phyloP scores from a whole-genome alignment of 2,329 filamentous ascomycete species.

The Nectriaceae sp. region DNA sequence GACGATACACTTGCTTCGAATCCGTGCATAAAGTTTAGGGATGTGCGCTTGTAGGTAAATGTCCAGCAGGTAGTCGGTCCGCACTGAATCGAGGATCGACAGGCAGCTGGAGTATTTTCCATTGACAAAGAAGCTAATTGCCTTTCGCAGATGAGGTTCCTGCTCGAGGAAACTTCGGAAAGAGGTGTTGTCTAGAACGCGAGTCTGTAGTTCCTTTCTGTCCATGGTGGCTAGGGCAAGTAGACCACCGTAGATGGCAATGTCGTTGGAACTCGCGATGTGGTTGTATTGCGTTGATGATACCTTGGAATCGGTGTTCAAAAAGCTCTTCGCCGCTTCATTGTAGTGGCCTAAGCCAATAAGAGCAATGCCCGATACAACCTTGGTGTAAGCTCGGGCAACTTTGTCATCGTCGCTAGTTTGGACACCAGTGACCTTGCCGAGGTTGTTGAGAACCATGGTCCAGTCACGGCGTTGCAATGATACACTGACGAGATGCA shows the following conservation, averaged over 20 bases:
- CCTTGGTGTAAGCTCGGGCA: slow-evolving; percentile 51
- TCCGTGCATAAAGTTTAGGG: slow-evolving; percentile 66
- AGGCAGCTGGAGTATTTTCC: slow-evolving; percentile 88
- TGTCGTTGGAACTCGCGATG: slow-evolving; percentile 79
- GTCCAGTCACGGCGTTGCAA: slow-evolving; percentile 79
- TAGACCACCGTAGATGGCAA: slow-evolving; percentile 89
- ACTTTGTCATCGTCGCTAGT: slow-evolving; percentile 46
- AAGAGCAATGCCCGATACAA: slow-evolving; percentile 53
- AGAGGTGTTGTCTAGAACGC: slow-evolving; percentile 75
- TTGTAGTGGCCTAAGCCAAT: slow-evolving; percentile 48
- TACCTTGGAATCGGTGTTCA: slow-evolving; percentile 58
- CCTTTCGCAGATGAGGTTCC: slow-evolving; percentile 91
- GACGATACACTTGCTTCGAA: slow-evolving; percentile 88
- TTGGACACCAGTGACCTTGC: slow-evolving; percentile 62
- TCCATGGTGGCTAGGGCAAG: slow-evolving; percentile 90
- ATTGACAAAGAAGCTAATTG: slow-evolving; percentile 85
- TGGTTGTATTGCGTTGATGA: slow-evolving; percentile 63
- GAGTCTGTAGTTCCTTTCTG: slow-evolving; percentile 69
- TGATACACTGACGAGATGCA: slow-evolving; percentile 74
- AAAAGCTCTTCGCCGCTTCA: slow-evolving; percentile 73
- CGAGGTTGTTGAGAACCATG: slow-evolving; percentile 59
- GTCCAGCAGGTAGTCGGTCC: slow-evolving; percentile 86
- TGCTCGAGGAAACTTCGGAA: slow-evolving; percentile 91
- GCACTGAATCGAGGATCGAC: slow-evolving; percentile 77
- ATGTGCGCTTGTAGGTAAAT: slow-evolving; percentile 80